Evolutionary conservation across 257 asterid genomes (phyloP).

Genomic region (Rhazya stricta): DNA sequence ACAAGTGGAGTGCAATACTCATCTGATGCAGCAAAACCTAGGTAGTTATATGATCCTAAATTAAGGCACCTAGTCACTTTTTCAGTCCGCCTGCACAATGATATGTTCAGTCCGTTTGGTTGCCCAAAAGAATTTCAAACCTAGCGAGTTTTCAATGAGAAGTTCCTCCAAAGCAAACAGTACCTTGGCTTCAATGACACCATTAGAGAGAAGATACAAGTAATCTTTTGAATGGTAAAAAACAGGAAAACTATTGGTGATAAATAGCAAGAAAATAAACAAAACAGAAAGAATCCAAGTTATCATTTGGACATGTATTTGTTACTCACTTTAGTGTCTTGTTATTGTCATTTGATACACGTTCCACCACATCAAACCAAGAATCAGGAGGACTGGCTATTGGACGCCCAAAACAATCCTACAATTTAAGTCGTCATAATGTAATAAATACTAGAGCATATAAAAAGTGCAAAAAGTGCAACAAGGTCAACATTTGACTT

Average conservation of each 20-base stretch:
- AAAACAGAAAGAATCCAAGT: constrained; percentile 1
- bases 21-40: constrained; percentile 98
- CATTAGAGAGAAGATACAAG: not conserved
- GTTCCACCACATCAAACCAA: constrained; percentile 99
- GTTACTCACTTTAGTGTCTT: constrained; percentile 73
- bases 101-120: not conserved
- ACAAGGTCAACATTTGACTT: not conserved
- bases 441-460: constrained; percentile 7
- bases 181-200: not conserved
- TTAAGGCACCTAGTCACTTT: constrained; percentile 74
- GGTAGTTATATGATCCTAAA: constrained; percentile 94
- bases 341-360: constrained; percentile 82
- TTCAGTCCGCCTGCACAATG: constrained; percentile 66
- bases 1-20: constrained; percentile 97
- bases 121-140: not conserved
- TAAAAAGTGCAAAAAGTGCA: not conserved
- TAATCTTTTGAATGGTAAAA: not conserved
- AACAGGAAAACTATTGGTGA: not conserved
- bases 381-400: constrained; percentile 99
- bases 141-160: not conserved
- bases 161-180: constrained; percentile 1
- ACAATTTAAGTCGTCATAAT: constrained; percentile 17
- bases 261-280: not conserved
- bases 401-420: constrained; percentile 99
- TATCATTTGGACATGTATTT: not conserved